Conservation (phyloP, 345 rosid species). For the Populus pruinosa region DNA sequence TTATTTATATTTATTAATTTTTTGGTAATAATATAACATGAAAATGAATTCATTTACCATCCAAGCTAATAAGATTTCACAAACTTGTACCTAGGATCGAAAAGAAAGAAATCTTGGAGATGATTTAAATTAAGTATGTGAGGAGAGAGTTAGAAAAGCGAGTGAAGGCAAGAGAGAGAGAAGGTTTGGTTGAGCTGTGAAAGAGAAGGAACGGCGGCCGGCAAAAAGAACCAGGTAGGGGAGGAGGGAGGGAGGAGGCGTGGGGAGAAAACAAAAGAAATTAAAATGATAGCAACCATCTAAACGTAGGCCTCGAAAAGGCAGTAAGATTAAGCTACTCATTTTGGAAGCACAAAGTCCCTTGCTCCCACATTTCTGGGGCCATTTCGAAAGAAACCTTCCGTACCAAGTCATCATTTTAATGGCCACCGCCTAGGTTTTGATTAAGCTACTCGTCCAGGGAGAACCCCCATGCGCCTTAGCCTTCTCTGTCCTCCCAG, state of each 20-base stretch:
- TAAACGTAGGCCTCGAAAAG: background rate
- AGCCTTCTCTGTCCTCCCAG: background rate
- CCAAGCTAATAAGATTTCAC: too few species aligned
- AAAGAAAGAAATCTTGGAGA: too few species aligned
- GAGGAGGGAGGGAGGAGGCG: background rate
- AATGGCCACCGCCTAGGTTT: background rate
- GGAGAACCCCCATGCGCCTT: background rate
- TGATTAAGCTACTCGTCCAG: background rate
- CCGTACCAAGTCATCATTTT: background rate
- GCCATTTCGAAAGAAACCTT: background rate
- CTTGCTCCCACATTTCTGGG: background rate
- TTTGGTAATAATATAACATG: rapidly evolving
- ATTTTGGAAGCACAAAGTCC: background rate
- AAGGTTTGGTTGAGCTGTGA: too few species aligned
- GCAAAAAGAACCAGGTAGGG: background rate
- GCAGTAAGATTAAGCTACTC: background rate
- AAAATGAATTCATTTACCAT: too few species aligned
- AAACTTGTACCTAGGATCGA: too few species aligned
- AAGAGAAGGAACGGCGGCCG: background rate
- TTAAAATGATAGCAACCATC: background rate
- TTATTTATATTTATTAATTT: too few species aligned
- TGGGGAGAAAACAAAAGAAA: background rate
- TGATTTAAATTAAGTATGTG: too few species aligned
- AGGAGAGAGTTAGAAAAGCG: background rate
- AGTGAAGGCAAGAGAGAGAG: background rate